A percentile compares a stretch with the other conserved stretches of the same genome.
These are phyloP conservation scores for Bisporella sp. DNA, from an alignment of 2,329 filamentous ascomycete species.

Conservation along the genomic window DNA sequence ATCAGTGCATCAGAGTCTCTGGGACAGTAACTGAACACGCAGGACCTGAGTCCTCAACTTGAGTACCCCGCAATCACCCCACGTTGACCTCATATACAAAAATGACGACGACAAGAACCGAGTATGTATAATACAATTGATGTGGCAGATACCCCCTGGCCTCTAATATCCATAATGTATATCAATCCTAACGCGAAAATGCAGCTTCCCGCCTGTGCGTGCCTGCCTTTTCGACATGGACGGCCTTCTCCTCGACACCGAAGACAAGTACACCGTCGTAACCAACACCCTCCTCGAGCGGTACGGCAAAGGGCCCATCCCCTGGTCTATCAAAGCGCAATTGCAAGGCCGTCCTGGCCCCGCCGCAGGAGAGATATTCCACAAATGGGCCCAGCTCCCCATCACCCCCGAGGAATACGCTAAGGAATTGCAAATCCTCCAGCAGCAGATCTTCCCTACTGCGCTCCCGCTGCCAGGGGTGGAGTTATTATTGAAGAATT, in stretches of 20 bases:
- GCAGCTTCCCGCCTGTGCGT: conserved; percentile 71
- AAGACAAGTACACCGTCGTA: conserved; percentile 82
- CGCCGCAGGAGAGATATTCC: conserved; percentile 52
- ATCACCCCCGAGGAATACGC: conserved; percentile 64
- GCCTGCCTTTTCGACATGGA: conserved; percentile 99
- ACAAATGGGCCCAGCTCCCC: conserved; percentile 80
- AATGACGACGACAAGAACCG: too few species aligned
- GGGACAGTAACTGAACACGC: too few species aligned
- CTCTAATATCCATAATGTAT: too few species aligned
- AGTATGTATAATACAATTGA: too few species aligned
- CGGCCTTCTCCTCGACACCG: conserved; percentile 86
- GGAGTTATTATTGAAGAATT: conserved; percentile 53
- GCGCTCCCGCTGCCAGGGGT: conserved; percentile 78
- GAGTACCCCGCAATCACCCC: too few species aligned
- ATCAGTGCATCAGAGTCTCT: too few species aligned
- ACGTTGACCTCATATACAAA: too few species aligned
- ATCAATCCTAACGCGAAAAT: not conserved
- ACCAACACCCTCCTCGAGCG: conserved; percentile 76
- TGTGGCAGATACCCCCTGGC: too few species aligned
- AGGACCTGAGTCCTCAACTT: too few species aligned
- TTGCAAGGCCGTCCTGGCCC: conserved; percentile 37
- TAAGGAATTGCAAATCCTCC: conserved; percentile 51
- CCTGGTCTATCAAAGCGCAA: conserved; percentile 91
- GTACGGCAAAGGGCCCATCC: conserved; percentile 67
- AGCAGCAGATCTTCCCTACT: conserved; percentile 64